Evolutionary conservation across 129 eudicot genomes (phyloP).

Genomic region (Flaveria brownii): DNA sequence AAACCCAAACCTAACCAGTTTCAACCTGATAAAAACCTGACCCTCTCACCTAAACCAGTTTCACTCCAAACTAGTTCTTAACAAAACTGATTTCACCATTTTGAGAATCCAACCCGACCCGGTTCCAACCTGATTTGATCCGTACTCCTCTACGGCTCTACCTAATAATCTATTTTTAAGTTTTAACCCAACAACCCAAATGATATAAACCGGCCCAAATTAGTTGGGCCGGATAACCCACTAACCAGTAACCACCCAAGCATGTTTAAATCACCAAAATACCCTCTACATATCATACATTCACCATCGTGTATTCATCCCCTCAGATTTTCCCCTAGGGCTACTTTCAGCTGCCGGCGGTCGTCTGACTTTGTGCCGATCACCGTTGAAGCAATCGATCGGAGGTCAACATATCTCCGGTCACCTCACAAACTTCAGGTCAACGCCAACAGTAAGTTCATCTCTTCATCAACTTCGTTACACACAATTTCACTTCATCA

Average conservation of each 20-base stretch:
- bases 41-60: too few relatives aligned
- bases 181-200: too few relatives aligned
- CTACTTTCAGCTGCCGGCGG: conserved; percentile 27
- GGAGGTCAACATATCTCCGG: conserved; percentile 8
- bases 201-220: too few relatives aligned
- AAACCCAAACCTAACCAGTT: too few relatives aligned
- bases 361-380: conserved; percentile 5
- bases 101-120: too few relatives aligned
- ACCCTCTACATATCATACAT: background rate
- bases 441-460: conserved; percentile 19
- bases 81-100: too few relatives aligned
- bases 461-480: background rate
- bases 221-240: background rate
- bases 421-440: background rate
- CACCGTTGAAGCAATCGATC: background rate
- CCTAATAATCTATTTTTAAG: too few relatives aligned
- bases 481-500: background rate
- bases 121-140: too few relatives aligned
- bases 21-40: too few relatives aligned
- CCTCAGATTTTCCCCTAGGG: conserved; percentile 35
- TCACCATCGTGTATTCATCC: background rate
- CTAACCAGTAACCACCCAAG: background rate
- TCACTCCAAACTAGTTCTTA: too few relatives aligned
- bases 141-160: too few relatives aligned
- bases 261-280: background rate